phyloP scores from a whole-genome alignment of 306 rosid species.

The Lathyrus aphaca region DNA sequence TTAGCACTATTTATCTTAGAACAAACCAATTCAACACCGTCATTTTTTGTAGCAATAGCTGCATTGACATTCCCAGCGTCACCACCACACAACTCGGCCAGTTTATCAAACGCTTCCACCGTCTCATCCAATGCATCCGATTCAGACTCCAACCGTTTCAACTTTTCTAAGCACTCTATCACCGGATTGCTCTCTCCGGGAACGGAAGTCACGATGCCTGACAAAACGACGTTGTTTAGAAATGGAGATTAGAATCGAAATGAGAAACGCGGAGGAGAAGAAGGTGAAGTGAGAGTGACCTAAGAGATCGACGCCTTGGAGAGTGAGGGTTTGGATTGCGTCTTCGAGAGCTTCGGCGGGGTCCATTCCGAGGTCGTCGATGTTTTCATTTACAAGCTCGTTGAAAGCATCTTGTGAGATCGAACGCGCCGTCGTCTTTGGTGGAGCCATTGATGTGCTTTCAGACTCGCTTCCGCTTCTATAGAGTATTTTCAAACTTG shows the following conservation, averaged over 20 bases:
- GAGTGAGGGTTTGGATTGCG: slow-evolving; percentile 77
- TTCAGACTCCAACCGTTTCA: slow-evolving; percentile 47
- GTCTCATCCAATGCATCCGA: slow-evolving; percentile 24
- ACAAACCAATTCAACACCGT: slow-evolving; percentile 64
- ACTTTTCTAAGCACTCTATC: slow-evolving; percentile 56
- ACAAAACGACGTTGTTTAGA: neutral
- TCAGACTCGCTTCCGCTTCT: slow-evolving; percentile 20
- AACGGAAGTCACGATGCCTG: slow-evolving; percentile 55
- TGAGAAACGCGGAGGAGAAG: neutral
- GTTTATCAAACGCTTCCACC: slow-evolving; percentile 47
- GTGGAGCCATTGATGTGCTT: slow-evolving; percentile 56
- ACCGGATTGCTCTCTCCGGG: slow-evolving; percentile 83
- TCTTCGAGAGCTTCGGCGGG: slow-evolving; percentile 86
- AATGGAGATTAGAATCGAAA: neutral
- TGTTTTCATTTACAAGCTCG: slow-evolving; percentile 82
- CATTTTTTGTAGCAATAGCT: slow-evolving; percentile 72
- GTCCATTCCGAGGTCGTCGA: slow-evolving; percentile 90
- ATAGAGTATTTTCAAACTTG: slow-evolving; percentile 17
- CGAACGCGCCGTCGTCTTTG: slow-evolving; percentile 58
- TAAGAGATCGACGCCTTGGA: slow-evolving; percentile 95
- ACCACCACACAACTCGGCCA: slow-evolving; percentile 53
- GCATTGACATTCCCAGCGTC: slow-evolving; percentile 63
- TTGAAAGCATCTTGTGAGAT: slow-evolving; percentile 94
- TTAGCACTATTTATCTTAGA: slow-evolving; percentile 45
- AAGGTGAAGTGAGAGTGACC: slow-evolving; percentile 44